Evolutionary conservation across 495 filamentous ascomycete genomes (phyloP), one percentile per base, ranked within the genome.

Genomic region (Penicillium ucsense): DNA sequence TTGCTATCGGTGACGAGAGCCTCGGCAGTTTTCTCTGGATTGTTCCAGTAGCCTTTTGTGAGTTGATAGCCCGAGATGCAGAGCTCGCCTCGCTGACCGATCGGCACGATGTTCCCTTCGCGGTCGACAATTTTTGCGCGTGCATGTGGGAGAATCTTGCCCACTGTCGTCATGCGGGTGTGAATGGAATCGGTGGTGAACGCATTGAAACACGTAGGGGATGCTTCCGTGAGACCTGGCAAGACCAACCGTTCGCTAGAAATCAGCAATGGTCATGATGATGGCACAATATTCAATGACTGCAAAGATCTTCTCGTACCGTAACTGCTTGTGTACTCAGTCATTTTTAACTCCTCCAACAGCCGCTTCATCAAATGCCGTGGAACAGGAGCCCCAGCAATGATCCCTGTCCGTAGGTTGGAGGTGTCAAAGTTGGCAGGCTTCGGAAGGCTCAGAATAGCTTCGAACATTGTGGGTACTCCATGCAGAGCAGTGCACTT

Each of bases 391-490:
- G 80, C 78, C 3, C 83, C 83, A 2, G 82, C 83, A 35, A 84
- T 77, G 45, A 86, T 85, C 4, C 83, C 83, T 0, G 83, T 86
- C 34, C 83, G 70, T 6, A 78, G 64, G 20, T 69, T 63, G 2
- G 69, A 65, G 52, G 68, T 66, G 46, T 72, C 63, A 44, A 78
- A 81, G 31, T 60, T 52, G 9, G 45, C 37, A 9, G 71, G 77
- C 46, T 74, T 72, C 43, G 73, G 70, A 2, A 82, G 57, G n/a
- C 62, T 60, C 38, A 85, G 68, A 20, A 85, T 71, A 3, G 74
- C 74, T 57, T 84, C 81, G 54, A 87, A 83, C 82, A 87, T 87
- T 33, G 83, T 81, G 0, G 83, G 82, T 0, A 87, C 83, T 40
- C 83, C 83, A 56, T 87, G 82, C 1, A 85, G 67, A 0, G 80